Conservation (phyloP, 2,329 filamentous ascomycete species). For the Elsinoe batatas region DNA sequence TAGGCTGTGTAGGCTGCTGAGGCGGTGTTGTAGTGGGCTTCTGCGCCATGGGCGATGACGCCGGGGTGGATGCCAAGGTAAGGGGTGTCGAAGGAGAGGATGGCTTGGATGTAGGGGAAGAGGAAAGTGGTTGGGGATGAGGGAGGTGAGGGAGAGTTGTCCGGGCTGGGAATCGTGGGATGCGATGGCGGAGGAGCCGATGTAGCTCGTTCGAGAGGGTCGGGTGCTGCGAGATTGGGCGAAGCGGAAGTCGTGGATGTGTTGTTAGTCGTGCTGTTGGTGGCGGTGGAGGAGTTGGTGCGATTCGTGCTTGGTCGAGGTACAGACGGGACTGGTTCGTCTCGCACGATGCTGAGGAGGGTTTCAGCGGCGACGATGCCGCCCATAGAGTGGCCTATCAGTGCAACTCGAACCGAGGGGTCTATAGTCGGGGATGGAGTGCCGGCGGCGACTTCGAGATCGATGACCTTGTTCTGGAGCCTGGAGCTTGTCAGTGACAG, state of each 20-base stretch:
- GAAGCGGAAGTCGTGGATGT: conserved; percentile 7
- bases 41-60: conserved; percentile 76
- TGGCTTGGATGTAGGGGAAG: conserved; percentile 86
- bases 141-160: conserved; percentile 23
- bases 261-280: conserved; percentile 7
- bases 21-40: conserved; percentile 72
- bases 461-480: conserved; percentile 87
- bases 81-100: conserved; percentile 90
- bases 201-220: conserved; percentile 10
- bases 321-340: conserved; percentile 40
- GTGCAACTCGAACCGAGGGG: conserved; percentile 69
- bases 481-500: conserved; percentile 32
- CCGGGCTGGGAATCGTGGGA: conserved; percentile 20
- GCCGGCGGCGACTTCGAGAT: conserved; percentile 73
- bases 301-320: conserved; percentile 15
- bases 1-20: conserved; percentile 57
- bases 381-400: conserved; percentile 80
- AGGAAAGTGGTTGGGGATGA: conserved; percentile 49
- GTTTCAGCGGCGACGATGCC: conserved; percentile 92
- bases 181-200: conserved; percentile 16
- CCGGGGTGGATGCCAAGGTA: conserved; percentile 74
- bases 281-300: conserved; percentile 14
- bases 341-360: conserved; percentile 62
- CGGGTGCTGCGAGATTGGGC: conserved; percentile 13
- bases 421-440: conserved; percentile 79